These are phyloP conservation scores for Clavispora carvajalis DNA, from an alignment of 805 yeast species.

Conservation along the genomic window DNA sequence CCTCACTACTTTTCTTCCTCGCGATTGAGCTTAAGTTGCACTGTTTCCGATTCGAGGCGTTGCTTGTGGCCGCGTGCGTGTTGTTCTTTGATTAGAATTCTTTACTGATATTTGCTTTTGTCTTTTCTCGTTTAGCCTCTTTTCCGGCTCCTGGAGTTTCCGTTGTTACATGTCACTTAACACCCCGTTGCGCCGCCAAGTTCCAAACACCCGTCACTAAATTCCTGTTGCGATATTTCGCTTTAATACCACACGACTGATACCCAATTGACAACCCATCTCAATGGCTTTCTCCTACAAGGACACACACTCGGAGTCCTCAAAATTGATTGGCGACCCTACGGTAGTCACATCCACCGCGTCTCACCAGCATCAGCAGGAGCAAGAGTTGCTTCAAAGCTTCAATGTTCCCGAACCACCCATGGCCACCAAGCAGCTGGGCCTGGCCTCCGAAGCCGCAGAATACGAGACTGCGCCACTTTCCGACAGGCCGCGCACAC, in stretches of 20 bases:
- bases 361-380: conserved; percentile 39
- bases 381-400: conserved; percentile 35
- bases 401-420: conserved; percentile 41
- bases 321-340: not conserved
- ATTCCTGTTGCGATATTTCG: not conserved
- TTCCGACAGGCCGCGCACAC: conserved; percentile 55
- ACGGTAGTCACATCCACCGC: conserved; percentile 23
- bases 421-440: conserved; percentile 31
- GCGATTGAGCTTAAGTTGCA: not conserved
- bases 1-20: not conserved
- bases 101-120: not conserved
- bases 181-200: not conserved
- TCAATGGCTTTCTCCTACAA: not conserved
- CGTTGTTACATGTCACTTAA: not conserved
- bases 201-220: not conserved
- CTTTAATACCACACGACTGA: not conserved
- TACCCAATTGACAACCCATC: too few species aligned
- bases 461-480: conserved; percentile 12
- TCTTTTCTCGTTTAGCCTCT: not conserved
- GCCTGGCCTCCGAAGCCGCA: conserved; percentile 20
- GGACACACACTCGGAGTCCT: not conserved
- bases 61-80: not conserved
- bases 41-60: not conserved
- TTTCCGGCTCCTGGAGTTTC: not conserved
- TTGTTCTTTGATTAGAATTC: not conserved